Evolutionary conservation across 495 filamentous ascomycete genomes (phyloP).

Genomic region (Neurospora hispaniola): DNA sequence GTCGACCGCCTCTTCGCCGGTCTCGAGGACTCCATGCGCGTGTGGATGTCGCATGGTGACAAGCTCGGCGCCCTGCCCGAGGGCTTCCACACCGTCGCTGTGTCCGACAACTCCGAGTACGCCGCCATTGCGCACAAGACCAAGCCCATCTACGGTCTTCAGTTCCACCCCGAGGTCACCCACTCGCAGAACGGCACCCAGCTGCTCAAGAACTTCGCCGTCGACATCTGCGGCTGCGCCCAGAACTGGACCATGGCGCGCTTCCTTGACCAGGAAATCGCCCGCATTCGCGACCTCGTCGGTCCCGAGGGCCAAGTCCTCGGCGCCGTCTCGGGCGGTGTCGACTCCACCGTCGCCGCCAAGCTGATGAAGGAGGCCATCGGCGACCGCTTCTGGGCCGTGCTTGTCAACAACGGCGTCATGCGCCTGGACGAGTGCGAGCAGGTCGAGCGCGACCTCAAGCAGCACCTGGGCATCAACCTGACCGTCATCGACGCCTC

Average conservation of each 20-base stretch:
- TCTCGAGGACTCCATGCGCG: conserved; percentile 48
- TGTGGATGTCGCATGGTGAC: conserved; percentile 85
- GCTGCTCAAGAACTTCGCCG: conserved; percentile 69
- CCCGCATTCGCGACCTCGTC: conserved; percentile 63
- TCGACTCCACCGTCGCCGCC: conserved; percentile 85
- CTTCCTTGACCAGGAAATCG: conserved; percentile 71
- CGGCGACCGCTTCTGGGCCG: conserved; percentile 78
- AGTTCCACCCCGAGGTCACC: conserved; percentile 83
- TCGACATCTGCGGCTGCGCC: conserved; percentile 62
- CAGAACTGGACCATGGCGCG: conserved; percentile 75
- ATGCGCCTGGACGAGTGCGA: conserved; percentile 81
- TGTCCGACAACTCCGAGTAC: conserved; percentile 58
- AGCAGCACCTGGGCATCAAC: conserved; percentile 74
- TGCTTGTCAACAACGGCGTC: conserved; percentile 76
- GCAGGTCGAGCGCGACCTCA: conserved; percentile 64
- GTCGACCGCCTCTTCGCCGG: conserved; percentile 65
- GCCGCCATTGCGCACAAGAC: conserved; percentile 69
- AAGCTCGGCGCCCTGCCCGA: conserved; percentile 65
- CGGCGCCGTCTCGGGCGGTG: conserved; percentile 79
- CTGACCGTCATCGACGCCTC: conserved; percentile 78
- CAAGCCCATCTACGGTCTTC: conserved; percentile 61
- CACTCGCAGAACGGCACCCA: conserved; percentile 54
- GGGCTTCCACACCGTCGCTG: conserved; percentile 61
- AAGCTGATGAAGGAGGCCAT: conserved; percentile 62
- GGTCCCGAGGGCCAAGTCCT: conserved; percentile 73